A percentile compares a stretch with the other conserved stretches of the same genome.
phyloP scores from a whole-genome alignment of 1,284 basidiomycete species.

The Malassezia sympodialis region DNA sequence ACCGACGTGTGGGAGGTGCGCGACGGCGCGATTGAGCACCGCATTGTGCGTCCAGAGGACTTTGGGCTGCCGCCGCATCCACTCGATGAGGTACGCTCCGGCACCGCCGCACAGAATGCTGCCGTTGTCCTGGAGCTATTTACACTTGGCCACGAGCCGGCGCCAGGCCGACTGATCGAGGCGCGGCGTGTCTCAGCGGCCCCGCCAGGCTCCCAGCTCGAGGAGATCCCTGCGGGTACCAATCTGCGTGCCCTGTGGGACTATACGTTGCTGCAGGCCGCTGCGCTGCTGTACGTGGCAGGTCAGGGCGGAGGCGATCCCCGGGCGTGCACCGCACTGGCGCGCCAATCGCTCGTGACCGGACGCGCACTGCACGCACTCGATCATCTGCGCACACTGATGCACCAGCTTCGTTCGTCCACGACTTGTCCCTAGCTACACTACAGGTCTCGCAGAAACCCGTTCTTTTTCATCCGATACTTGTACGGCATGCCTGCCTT shows the following conservation, averaged over 20 bases:
- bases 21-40: constrained; percentile 28
- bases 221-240: constrained; percentile 29
- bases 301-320: constrained; percentile 19
- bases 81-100: constrained; percentile 30
- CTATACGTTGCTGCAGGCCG: constrained; percentile 41
- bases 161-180: constrained; percentile 4
- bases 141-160: neutral
- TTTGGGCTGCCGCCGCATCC: constrained; percentile 35
- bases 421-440: neutral
- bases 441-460: constrained; percentile 13
- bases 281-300: constrained; percentile 41
- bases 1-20: constrained; percentile 57
- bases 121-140: constrained; percentile 36
- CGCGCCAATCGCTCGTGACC: constrained; percentile 2
- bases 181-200: neutral
- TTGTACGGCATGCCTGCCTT: constrained; percentile 38
- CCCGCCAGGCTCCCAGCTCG: constrained; percentile 5
- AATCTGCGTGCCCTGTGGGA: constrained; percentile 32
- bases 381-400: constrained; percentile 1
- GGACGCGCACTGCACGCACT: constrained; percentile 3
- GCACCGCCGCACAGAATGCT: constrained; percentile 34
- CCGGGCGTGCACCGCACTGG: constrained; percentile 5
- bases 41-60: constrained; percentile 28
- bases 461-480: constrained; percentile 21
- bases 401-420: neutral